Evolutionary conservation across 2,329 filamentous ascomycete species (phyloP), one percentile per base, ranked within the genome.

Genomic region (Botryosphaeria dothidea): DNA sequence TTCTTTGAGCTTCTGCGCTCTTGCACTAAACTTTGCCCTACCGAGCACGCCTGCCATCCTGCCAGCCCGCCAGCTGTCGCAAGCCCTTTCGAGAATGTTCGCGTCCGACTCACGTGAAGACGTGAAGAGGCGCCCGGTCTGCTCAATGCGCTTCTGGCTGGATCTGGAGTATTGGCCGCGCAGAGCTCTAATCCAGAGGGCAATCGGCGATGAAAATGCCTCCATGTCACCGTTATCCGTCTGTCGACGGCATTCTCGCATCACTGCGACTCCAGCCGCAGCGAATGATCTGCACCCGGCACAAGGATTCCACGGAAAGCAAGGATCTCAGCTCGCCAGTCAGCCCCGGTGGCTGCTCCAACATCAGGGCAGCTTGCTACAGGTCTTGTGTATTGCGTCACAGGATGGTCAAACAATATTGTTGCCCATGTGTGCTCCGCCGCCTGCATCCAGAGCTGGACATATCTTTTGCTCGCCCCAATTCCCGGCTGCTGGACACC

Each of bases 71-170:
- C 1, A 23, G 9, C 27, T 13, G 17, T 41, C 15, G 38, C 9
- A 41, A 17, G 25, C n/a, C n/a, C n/a, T 46, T 60, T 60, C 56
- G 23, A 60, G 56, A 60, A 60, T 11, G 9, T 46, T 60, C 56
- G n/a, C 41, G n/a, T n/a, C n/a, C n/a, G n/a, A n/a, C n/a, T n/a
- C n/a, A n/a, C n/a, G n/a, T n/a, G n/a, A n/a, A n/a, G n/a, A n/a
- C n/a, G n/a, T n/a, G n/a, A n/a, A n/a, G n/a, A n/a, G n/a, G n/a
- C n/a, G n/a, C n/a, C 9, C 11, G 15, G 17, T 17, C 17, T 4
- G 38, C 38, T 23, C 38, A 11, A 31, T 46, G 56, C 56, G 29
- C 17, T 60, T 17, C 54, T 19, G 5, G 17, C 56, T 23, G 23
- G 38, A 60, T 60, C 19, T 15, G 41, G 25, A 46, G n/a, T 17